phyloP scores from a whole-genome alignment of 2,329 filamentous ascomycete species.

The Aspergillus floridensis region DNA sequence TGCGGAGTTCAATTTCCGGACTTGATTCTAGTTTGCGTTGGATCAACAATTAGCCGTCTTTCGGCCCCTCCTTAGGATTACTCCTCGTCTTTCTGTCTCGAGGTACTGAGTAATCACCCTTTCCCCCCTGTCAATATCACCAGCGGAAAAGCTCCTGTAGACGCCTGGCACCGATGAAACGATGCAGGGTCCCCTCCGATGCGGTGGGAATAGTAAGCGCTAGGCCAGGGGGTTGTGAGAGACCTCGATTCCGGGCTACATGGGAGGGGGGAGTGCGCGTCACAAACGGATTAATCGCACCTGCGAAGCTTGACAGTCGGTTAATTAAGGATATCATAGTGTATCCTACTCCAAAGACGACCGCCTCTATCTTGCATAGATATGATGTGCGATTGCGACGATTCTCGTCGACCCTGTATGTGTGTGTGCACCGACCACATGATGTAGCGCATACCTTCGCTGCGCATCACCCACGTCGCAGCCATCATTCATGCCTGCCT shows the following conservation, averaged over 20 bases:
- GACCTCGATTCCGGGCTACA: not conserved
- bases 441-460: not conserved
- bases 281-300: not conserved
- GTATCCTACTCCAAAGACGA: not conserved
- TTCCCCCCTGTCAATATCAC: not conserved
- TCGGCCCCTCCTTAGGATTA: not conserved
- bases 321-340: not conserved
- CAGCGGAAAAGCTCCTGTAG: not conserved
- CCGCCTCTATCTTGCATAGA: not conserved
- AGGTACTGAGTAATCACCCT: not conserved
- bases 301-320: not conserved
- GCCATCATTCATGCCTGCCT: not conserved
- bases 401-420: no score
- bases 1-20: slow-evolving; percentile 21
- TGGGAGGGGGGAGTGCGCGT: not conserved
- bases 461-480: not conserved
- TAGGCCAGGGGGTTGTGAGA: slow-evolving; percentile 6
- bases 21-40: slow-evolving; percentile 5
- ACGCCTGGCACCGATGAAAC: slow-evolving; percentile 11
- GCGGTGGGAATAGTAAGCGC: slow-evolving; percentile 3
- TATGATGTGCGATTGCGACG: not conserved
- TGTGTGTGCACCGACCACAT: not conserved
- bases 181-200: slow-evolving; percentile 10
- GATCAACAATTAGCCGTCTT: not conserved
- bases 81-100: no score